These are phyloP conservation scores for Starmerella cellae DNA, from an alignment of 805 yeast genomes.

Conservation along the genomic window DNA sequence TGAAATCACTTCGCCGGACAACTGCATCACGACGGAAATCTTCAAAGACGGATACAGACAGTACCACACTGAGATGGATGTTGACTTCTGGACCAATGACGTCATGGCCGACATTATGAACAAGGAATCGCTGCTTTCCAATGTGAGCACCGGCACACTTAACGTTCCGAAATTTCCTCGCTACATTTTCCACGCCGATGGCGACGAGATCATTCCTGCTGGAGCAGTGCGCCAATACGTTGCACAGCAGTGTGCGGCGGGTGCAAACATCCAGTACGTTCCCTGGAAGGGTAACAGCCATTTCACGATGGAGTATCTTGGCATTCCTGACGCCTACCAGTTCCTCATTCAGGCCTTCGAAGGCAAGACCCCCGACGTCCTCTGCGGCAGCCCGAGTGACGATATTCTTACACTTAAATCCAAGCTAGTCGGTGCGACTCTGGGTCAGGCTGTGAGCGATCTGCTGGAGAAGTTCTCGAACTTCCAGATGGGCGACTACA, in stretches of 20 bases:
- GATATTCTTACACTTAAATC: slow-evolving; percentile 6
- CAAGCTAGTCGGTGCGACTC: not conserved
- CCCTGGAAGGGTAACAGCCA: slow-evolving; percentile 8
- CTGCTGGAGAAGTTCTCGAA: not conserved
- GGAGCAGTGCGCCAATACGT: slow-evolving; percentile 13
- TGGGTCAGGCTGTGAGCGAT: slow-evolving; percentile 3
- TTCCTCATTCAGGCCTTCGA: slow-evolving; percentile 13
- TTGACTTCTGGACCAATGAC: slow-evolving; percentile 16
- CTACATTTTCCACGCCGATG: slow-evolving; percentile 20
- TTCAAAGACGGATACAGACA: not conserved
- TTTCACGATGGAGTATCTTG: slow-evolving; percentile 2
- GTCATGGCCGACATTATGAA: slow-evolving; percentile 4
- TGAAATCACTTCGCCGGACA: not conserved
- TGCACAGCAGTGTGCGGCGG: slow-evolving; percentile 6
- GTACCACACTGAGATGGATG: slow-evolving; percentile 14
- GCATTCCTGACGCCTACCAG: slow-evolving; percentile 10
- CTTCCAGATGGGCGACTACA: not conserved
- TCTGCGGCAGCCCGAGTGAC: slow-evolving; percentile 4
- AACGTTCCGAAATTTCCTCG: slow-evolving; percentile 19
- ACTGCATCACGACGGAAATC: slow-evolving; percentile 2
- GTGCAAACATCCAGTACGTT: slow-evolving; percentile 10
- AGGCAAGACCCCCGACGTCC: slow-evolving; percentile 5
- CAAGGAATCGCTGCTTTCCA: slow-evolving; percentile 4
- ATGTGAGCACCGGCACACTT: slow-evolving; percentile 9
- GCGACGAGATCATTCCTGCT: slow-evolving; percentile 20